Conservation (phyloP, 805 yeast species). For the Pichia nanzhaoensis region DNA sequence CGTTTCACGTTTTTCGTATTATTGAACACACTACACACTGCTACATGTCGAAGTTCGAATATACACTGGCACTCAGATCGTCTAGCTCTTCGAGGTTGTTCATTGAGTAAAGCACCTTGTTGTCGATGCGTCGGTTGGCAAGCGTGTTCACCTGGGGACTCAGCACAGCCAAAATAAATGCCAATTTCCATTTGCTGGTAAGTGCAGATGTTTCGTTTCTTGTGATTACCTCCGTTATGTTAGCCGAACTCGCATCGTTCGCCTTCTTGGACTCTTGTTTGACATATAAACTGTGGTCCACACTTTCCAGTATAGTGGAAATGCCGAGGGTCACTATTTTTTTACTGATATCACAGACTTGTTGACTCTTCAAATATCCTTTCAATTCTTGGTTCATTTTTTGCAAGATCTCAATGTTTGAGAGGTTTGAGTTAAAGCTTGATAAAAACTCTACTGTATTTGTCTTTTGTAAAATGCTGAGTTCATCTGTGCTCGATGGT, state of each 20-base stretch:
- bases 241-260: no score
- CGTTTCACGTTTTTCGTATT: no score
- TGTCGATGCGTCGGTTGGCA: conserved; percentile 27
- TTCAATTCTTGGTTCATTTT: conserved; percentile 26
- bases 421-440: conserved; percentile 21
- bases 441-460: conserved; percentile 36
- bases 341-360: conserved; percentile 28
- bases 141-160: conserved; percentile 51
- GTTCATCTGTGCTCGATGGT: conserved; percentile 48
- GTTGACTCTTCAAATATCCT: conserved; percentile 24
- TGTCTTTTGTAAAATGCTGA: conserved; percentile 49
- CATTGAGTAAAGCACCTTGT: conserved; percentile 32
- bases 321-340: conserved; percentile 38
- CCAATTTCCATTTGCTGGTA: conserved; percentile 42
- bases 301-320: conserved; percentile 42
- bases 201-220: no score
- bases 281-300: conserved; percentile 21
- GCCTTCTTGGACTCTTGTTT: conserved; percentile 2
- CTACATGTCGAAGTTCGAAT: conserved; percentile 55
- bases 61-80: conserved; percentile 84
- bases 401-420: conserved; percentile 25
- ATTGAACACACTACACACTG: no score
- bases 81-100: conserved; percentile 59
- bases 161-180: conserved; percentile 61
- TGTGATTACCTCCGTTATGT: not conserved